A percentile compares a stretch with the other conserved stretches of the same genome.
Conservation (phyloP, 2,329 filamentous ascomycete genomes). For the Diplodia intermedia region DNA sequence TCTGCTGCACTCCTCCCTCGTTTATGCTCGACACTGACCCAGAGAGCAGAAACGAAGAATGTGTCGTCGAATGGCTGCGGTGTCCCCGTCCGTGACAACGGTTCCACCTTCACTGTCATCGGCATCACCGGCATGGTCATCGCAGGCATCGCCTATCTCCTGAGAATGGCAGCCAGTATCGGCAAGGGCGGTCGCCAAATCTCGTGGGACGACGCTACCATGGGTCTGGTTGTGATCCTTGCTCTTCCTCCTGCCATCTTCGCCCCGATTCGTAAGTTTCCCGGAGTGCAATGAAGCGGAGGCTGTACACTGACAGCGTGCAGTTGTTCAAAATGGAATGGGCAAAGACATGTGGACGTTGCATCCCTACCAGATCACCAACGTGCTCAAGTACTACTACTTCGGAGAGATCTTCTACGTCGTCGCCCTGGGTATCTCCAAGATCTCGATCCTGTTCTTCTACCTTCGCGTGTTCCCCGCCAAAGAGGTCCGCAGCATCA, state of each 20-base stretch:
- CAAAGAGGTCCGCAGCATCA: conserved; percentile 38
- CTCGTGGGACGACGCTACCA: conserved; percentile 49
- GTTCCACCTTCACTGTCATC: conserved; percentile 40
- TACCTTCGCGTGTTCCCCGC: conserved; percentile 46
- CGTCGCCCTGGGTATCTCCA: conserved; percentile 43
- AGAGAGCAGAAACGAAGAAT: conserved; percentile 47
- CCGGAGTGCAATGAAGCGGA: neutral
- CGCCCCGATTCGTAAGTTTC: conserved; percentile 34
- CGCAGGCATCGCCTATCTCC: conserved; percentile 43
- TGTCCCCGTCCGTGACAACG: conserved; percentile 46
- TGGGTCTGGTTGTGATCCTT: conserved; percentile 47
- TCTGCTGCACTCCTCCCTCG: neutral
- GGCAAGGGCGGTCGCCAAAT: conserved; percentile 44
- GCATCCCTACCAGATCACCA: conserved; percentile 49
- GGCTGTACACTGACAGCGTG: conserved; percentile 36
- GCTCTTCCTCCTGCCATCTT: conserved; percentile 39
- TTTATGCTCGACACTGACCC: neutral
- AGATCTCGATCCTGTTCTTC: conserved; percentile 47
- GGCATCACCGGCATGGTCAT: conserved; percentile 43
- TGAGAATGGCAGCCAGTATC: conserved; percentile 47
- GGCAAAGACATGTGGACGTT: conserved; percentile 62
- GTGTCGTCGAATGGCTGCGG: conserved; percentile 47
- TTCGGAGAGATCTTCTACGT: conserved; percentile 48
- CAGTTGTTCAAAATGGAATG: conserved; percentile 48
- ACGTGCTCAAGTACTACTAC: conserved; percentile 34